Base-by-base conservation (phyloP, 1,139 yeast genomes). In the Scheffersomyces insectosa region DNA sequence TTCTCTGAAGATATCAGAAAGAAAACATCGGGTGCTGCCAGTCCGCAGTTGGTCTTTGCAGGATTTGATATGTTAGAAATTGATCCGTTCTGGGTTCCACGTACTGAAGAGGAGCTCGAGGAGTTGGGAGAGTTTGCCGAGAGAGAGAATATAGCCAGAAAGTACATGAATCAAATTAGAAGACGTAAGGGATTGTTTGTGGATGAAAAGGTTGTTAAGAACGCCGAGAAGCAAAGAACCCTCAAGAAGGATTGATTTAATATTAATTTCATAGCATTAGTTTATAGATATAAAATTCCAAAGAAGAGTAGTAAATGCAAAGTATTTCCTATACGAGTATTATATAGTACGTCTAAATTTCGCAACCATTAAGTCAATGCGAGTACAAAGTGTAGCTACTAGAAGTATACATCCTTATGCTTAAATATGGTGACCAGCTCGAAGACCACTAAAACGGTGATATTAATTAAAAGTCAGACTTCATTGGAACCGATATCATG, bases 11-110 rank as follows among this genome's bases (percentile, higher is more conserved):
- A 93, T 53, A 88, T 95, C 39, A 77, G 99, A 48, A 93, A 90
- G 68, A 81, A 82, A 55, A 91, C 99, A 0, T 88, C 97, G 1
- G 99, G 99, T 42, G 96, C 97, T 4, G 99, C 99, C 3, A 87
- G 89, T 58, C 99, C 99, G 0, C 99, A 93, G 64, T 74, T 95
- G 46, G 88, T 91, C 5, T 93, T 93, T 59, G 80, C 86, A 37
- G 99, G 99, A 1, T 95, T 79, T 62, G 95, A 90, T 56, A 71
- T 84, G 50, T 78, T 91, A 41, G 96, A 89, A 49, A 80, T 87
- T 52, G 98, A 95, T 69, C 99, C 99, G 33, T 95, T 86, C 74
- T 95, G 99, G 99, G 96, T 93, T 10, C 99, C 99, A n/a, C 88
- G 93, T 5, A 95, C 99, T 0, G 97, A 88, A 56, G 98, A 90